Percentiles rank a stretch among this genome's conserved stretches.
Conservation (phyloP, 1,139 yeast genomes). For the Zygotorulaspora mrakii region DNA sequence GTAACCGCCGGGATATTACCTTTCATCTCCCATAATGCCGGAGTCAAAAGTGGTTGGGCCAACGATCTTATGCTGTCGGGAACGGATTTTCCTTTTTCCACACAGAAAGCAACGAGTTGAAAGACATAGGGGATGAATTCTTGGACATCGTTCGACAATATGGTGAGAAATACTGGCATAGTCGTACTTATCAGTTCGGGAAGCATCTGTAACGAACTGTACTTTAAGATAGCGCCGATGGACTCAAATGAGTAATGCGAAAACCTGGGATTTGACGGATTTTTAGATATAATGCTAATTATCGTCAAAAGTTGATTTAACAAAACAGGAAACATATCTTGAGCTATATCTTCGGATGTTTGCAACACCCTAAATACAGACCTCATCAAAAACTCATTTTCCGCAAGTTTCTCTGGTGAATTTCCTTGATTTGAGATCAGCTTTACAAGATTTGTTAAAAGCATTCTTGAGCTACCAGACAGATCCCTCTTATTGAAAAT, state of each 20-base stretch:
- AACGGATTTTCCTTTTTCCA: conserved; percentile 52
- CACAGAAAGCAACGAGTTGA: conserved; percentile 75
- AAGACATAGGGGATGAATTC: conserved; percentile 93
- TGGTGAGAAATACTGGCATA: conserved; percentile 62
- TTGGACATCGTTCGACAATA: conserved; percentile 80
- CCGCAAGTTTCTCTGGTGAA: conserved; percentile 88
- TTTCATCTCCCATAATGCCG: conserved; percentile 84
- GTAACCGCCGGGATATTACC: conserved; percentile 95
- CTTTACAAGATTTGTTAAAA: conserved; percentile 62
- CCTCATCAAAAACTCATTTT: conserved; percentile 89
- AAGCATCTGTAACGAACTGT: conserved; percentile 40
- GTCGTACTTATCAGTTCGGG: conserved; percentile 50
- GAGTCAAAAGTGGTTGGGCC: conserved; percentile 78
- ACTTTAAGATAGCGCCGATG: conserved; percentile 70
- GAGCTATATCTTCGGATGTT: conserved; percentile 63
- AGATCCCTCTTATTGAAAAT: conserved; percentile 74
- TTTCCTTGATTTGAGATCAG: conserved; percentile 56
- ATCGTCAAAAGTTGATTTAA: conserved; percentile 67
- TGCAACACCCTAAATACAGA: conserved; percentile 80
- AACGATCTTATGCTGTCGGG: conserved; percentile 65
- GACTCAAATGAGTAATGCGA: conserved; percentile 89
- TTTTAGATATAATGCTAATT: conserved; percentile 66
- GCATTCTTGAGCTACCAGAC: conserved; percentile 48
- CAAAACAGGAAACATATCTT: conserved; percentile 43
- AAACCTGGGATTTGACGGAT: conserved; percentile 94